Evolutionary conservation across 2,329 filamentous ascomycete genomes (phyloP), one percentile per base, ranked within the genome.

Genomic region (Pseudocercospora fuligena): DNA sequence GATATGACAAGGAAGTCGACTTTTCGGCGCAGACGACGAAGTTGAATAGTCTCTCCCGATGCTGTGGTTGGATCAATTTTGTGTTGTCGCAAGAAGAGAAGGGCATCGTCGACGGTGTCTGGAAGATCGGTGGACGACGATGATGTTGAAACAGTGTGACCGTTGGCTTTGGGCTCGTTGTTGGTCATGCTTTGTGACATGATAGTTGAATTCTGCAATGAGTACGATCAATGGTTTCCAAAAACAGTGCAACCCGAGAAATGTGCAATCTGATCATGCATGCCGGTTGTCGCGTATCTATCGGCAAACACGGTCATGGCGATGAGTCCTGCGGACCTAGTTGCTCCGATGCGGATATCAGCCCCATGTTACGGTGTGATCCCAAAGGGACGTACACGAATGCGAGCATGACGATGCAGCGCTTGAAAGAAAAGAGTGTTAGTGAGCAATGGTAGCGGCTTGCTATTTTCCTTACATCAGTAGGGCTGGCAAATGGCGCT

Each of bases 1-100:
- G 88, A 87, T 33, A 90, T 80, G 62, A 89, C 86, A 58, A 81
- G 84, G 78, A 80, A 84, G 72, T 89, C 87, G 57, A 89, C 83
- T 75, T 84, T 87, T 66, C 83, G 82, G n/a, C 43, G 58, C 9
- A 60, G 36, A n/a, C 36, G 58, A n/a, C 58, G 36, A 23, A 49
- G 46, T 2, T 19, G 11, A 19, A 6, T 19, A 5, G 46, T 14
- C 14, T 36, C 33, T 3, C 16, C 12, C 4, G 11, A 23, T 49
- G 46, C 14, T 19, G 46, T 19, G 12, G 46, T 5, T 23, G 2
- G n/a, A 3, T 19, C n/a, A 25, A 25, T 21, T 11, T 57, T n/a
- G 54, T 57, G 54, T 19, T 57, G 54, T 19, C 54, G 27, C 4
- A 57, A n/a, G 54, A 57, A 57, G 19, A 57, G 54, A 2, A 57